A percentile compares a stretch with the other conserved stretches of the same genome.
These are phyloP conservation scores for Shiraia sp. DNA, from an alignment of 2,329 filamentous ascomycete genomes.

Conservation along the genomic window DNA sequence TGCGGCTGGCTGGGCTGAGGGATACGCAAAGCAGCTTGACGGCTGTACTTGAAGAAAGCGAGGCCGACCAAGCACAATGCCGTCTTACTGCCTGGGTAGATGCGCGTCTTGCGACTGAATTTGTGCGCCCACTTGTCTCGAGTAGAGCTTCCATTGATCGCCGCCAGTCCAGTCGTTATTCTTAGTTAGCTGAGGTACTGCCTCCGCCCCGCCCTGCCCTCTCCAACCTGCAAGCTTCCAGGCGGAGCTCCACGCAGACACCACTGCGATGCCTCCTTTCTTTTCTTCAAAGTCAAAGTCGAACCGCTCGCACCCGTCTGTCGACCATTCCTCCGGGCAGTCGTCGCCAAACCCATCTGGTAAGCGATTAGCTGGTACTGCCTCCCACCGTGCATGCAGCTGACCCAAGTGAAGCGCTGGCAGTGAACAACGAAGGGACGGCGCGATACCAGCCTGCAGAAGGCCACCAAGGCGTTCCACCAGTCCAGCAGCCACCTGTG, in stretches of 20 bases:
- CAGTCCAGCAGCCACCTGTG: slow-evolving; percentile 19
- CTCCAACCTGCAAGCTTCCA: slow-evolving; percentile 20
- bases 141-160: slow-evolving; percentile 18
- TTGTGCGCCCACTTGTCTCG: slow-evolving; percentile 7
- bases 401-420: slow-evolving; percentile 39
- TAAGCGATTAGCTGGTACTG: slow-evolving; percentile 25
- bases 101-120: slow-evolving; percentile 24
- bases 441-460: slow-evolving; percentile 31
- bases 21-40: slow-evolving; percentile 20
- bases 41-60: slow-evolving; percentile 22
- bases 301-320: slow-evolving; percentile 44
- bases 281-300: slow-evolving; percentile 42
- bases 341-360: slow-evolving; percentile 40
- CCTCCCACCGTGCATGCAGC: slow-evolving; percentile 34
- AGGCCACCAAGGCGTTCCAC: slow-evolving; percentile 23
- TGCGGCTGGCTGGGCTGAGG: slow-evolving; percentile 35
- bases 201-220: slow-evolving; percentile 23
- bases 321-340: slow-evolving; percentile 41
- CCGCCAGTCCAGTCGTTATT: slow-evolving; percentile 33
- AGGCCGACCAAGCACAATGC: slow-evolving; percentile 23
- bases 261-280: slow-evolving; percentile 44
- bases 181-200: slow-evolving; percentile 41
- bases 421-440: slow-evolving; percentile 39
- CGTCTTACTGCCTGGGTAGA: slow-evolving; percentile 15
- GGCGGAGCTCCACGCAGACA: slow-evolving; percentile 24